Evolutionary conservation across 306 rosid genomes (phyloP).

Genomic region (Cicer judaicum): DNA sequence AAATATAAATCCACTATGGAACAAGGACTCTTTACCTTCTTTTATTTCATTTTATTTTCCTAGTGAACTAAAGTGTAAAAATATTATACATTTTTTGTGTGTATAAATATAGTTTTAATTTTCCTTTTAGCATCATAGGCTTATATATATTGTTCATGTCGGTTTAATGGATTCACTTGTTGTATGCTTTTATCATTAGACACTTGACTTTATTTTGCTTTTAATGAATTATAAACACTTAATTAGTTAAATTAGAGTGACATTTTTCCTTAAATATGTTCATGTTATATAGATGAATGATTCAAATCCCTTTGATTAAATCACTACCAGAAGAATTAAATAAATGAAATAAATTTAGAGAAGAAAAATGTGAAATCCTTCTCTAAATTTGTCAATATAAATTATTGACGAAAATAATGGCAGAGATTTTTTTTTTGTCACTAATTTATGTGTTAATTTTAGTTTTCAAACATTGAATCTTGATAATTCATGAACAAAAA

Average conservation of each 20-base stretch:
- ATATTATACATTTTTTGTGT: background rate
- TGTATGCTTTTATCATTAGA: conserved; percentile 32
- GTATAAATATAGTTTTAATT: background rate
- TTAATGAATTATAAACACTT: background rate
- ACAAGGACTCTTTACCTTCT: background rate
- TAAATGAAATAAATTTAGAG: too few relatives aligned
- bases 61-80: background rate
- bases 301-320: conserved; percentile 24
- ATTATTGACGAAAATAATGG: too few relatives aligned
- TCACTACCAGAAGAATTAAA: too few relatives aligned
- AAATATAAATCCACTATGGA: conserved; percentile 4
- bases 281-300: background rate
- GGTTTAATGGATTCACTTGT: conserved; percentile 13
- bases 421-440: too few relatives aligned
- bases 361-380: too few relatives aligned
- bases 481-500: background rate
- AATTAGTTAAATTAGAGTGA: background rate
- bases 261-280: background rate
- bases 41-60: conserved; percentile 7
- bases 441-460: too few relatives aligned
- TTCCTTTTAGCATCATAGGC: background rate
- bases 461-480: background rate
- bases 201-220: conserved; percentile 21
- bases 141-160: background rate
- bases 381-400: too few relatives aligned